Percentiles rank a stretch among this genome's conserved stretches.
These are phyloP conservation scores for Begonia loranthoides DNA, from an alignment of 306 rosid species.

Conservation along the genomic window DNA sequence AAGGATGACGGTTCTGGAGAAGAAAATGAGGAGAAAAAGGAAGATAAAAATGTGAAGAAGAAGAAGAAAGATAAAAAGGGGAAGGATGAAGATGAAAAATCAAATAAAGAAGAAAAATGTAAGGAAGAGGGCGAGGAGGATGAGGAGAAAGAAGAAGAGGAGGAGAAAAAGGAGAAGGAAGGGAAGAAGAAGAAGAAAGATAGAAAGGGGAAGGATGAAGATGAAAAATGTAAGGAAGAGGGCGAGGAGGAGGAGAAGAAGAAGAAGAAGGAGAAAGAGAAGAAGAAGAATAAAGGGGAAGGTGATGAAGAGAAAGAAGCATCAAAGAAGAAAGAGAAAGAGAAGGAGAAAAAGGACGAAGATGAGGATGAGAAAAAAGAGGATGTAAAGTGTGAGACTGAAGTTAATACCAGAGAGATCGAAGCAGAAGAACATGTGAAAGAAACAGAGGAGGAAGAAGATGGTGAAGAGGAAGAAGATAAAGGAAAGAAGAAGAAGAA, in stretches of 20 bases:
- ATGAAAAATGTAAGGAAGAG: background rate
- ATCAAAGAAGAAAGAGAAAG: background rate
- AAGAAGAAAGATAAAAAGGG: background rate
- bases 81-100: too few relatives aligned
- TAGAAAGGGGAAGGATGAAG: too few relatives aligned
- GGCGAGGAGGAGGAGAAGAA: background rate
- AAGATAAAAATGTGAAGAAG: background rate
- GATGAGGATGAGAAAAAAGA: background rate
- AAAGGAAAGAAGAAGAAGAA: background rate
- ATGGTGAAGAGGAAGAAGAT: background rate
- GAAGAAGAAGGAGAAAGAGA: background rate
- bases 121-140: background rate
- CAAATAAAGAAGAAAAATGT: background rate
- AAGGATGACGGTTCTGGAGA: background rate
- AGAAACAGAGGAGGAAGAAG: background rate
- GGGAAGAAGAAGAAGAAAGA: background rate
- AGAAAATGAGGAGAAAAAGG: background rate
- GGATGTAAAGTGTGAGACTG: background rate
- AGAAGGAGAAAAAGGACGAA: background rate
- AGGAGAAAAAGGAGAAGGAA: background rate
- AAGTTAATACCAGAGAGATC: background rate
- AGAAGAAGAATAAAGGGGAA: background rate
- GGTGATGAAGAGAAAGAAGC: background rate
- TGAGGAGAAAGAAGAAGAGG: background rate
- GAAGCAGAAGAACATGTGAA: background rate